Evolutionary conservation across 2,329 filamentous ascomycete genomes (phyloP).

Genomic region (Cytospora paraplurivora): DNA sequence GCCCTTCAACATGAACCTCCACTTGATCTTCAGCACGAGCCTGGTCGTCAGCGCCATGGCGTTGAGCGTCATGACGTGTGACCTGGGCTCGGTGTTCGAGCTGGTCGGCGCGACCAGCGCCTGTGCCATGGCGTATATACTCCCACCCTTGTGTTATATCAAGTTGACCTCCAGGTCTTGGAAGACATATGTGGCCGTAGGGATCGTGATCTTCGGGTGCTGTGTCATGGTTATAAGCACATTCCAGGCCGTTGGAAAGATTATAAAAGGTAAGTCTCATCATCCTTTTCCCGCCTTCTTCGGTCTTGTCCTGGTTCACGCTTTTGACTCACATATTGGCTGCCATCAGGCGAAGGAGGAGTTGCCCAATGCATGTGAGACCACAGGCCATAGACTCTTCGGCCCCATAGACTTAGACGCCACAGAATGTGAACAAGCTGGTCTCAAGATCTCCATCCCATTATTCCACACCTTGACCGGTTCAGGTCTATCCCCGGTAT

Average conservation of each 20-base stretch:
- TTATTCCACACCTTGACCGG: too few species aligned
- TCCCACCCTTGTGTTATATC: conserved; percentile 93
- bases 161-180: conserved; percentile 73
- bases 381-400: not conserved
- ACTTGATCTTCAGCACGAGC: conserved; percentile 82
- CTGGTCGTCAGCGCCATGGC: conserved; percentile 79
- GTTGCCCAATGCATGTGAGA: conserved; percentile 35
- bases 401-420: not conserved
- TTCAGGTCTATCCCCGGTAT: not conserved
- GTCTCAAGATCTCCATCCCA: not conserved
- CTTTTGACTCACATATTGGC: conserved; percentile 4
- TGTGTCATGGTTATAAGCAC: conserved; percentile 38
- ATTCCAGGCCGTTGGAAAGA: conserved; percentile 36
- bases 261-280: conserved; percentile 34
- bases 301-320: too few species aligned
- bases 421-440: not conserved
- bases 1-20: conserved; percentile 79
- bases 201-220: conserved; percentile 35
- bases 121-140: conserved; percentile 89
- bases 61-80: conserved; percentile 83
- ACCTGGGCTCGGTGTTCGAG: conserved; percentile 92
- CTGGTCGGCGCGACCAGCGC: conserved; percentile 94
- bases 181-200: conserved; percentile 38
- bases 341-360: conserved; percentile 34
- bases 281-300: not conserved